Percentiles rank a stretch among this genome's conserved stretches.
Conservation (phyloP, 148 eudicot species). For the Cornus florida region DNA sequence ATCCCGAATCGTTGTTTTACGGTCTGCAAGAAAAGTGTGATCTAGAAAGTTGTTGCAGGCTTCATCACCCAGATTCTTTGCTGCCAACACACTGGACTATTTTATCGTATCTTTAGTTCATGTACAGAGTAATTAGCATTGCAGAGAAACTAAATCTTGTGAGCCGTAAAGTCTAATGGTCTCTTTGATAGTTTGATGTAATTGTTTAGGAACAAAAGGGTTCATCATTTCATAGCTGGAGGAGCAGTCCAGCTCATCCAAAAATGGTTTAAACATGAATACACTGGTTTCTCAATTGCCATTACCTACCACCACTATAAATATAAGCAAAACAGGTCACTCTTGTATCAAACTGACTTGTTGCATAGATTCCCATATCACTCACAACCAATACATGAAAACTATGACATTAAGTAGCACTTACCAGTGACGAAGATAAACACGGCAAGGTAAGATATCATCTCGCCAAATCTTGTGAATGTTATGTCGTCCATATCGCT, state of each 20-base stretch:
- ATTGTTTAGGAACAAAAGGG: not conserved
- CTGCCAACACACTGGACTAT: constrained; percentile 75
- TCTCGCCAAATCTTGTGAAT: constrained; percentile 86
- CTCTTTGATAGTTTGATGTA: not conserved
- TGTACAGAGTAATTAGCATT: not conserved
- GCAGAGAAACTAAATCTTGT: not conserved
- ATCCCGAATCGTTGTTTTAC: constrained; percentile 78
- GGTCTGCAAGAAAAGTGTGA: constrained; percentile 85
- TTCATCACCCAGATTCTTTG: constrained; percentile 72
- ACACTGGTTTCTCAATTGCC: no score
- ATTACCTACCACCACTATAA: not conserved
- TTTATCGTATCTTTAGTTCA: constrained; percentile 6
- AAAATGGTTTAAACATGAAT: no score
- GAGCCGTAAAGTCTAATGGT: not conserved
- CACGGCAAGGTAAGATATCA: constrained; percentile 87
- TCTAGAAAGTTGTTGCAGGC: constrained; percentile 78
- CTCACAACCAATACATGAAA: not conserved
- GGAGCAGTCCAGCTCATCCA: no score
- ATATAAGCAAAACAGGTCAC: not conserved
- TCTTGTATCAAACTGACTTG: not conserved
- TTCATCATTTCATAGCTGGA: no score
- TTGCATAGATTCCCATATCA: not conserved
- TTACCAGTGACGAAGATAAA: constrained; percentile 92
- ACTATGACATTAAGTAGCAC: constrained; percentile 13
- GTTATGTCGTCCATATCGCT: constrained; percentile 65